phyloP scores from a whole-genome alignment of 495 filamentous ascomycete genomes.

The Penicillium robsamsonii region DNA sequence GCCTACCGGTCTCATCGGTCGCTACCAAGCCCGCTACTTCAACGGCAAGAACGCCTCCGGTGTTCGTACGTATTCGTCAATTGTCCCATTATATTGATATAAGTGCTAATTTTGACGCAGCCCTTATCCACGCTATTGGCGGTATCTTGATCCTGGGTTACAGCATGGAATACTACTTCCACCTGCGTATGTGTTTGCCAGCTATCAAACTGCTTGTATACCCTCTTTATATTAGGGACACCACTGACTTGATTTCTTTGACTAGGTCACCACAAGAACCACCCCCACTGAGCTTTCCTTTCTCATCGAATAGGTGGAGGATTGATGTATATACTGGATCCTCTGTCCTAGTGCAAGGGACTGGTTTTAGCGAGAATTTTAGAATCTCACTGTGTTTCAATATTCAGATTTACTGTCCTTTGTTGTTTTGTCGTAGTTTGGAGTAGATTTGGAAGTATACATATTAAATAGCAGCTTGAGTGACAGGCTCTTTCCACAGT shows the following conservation, averaged over 20 bases:
- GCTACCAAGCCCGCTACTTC: conserved; percentile 94
- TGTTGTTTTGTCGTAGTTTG: not conserved
- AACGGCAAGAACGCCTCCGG: conserved; percentile 77
- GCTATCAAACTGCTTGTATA: conserved; percentile 29
- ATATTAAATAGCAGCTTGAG: not conserved
- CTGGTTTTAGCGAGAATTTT: conserved; percentile 29
- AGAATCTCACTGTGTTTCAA: conserved; percentile 31
- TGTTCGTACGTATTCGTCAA: conserved; percentile 66
- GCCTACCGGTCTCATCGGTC: conserved; percentile 72
- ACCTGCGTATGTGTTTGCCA: conserved; percentile 66
- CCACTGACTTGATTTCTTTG: conserved; percentile 15
- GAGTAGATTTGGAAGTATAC: not conserved
- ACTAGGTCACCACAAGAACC: conserved; percentile 98
- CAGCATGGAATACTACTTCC: conserved; percentile 98
- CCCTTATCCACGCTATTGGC: conserved; percentile 80
- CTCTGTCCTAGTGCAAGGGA: conserved; percentile 28
- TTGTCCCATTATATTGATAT: not conserved
- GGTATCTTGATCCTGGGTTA: conserved; percentile 77
- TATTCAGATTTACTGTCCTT: conserved; percentile 13
- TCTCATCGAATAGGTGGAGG: conserved; percentile 26
- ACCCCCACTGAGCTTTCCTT: conserved; percentile 72
- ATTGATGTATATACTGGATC: conserved; percentile 45
- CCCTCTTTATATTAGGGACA: not conserved
- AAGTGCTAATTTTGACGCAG: conserved; percentile 47
- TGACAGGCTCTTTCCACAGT: conserved; percentile 3